A percentile compares a stretch with the other conserved stretches of the same genome.
Conservation (phyloP, 1,139 yeast genomes). For the Sugiyamaella paludigena region DNA sequence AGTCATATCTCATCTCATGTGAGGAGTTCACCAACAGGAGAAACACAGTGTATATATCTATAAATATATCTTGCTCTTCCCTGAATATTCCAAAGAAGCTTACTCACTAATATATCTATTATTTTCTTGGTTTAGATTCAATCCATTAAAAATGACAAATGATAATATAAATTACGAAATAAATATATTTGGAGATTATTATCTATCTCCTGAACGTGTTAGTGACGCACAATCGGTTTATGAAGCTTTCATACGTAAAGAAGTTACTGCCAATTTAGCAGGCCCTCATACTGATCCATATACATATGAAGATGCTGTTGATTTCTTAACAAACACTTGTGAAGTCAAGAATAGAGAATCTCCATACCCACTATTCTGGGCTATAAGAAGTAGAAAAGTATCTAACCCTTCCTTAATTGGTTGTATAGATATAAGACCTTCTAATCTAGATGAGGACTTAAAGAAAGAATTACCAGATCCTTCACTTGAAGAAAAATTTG, state of each 20-base stretch:
- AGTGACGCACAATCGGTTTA: constrained; percentile 15
- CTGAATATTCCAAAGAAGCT: no score
- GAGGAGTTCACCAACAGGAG: no score
- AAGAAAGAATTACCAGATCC: constrained; percentile 11
- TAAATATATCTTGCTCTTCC: no score
- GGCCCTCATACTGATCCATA: constrained; percentile 22
- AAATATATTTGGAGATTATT: constrained; percentile 10
- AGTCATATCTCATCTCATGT: no score
- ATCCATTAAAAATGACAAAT: no score
- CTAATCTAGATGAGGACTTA: constrained; percentile 3
- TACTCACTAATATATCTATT: no score
- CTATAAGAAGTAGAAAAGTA: constrained; percentile 19
- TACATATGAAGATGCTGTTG: constrained; percentile 19
- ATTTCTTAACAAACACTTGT: constrained; percentile 5
- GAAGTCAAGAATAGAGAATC: constrained; percentile 2
- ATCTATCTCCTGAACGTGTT: constrained; percentile 7
- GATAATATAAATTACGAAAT: background rate
- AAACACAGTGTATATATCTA: no score
- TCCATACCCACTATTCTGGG: constrained; percentile 15
- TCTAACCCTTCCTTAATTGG: constrained; percentile 15
- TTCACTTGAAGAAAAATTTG: constrained; percentile 8
- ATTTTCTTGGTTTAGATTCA: no score
- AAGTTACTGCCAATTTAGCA: constrained; percentile 19
- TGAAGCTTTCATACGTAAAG: constrained; percentile 19
- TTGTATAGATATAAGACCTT: constrained; percentile 16